phyloP scores from a whole-genome alignment of 164 flowering plant species.

The Cinnamomum chago region DNA sequence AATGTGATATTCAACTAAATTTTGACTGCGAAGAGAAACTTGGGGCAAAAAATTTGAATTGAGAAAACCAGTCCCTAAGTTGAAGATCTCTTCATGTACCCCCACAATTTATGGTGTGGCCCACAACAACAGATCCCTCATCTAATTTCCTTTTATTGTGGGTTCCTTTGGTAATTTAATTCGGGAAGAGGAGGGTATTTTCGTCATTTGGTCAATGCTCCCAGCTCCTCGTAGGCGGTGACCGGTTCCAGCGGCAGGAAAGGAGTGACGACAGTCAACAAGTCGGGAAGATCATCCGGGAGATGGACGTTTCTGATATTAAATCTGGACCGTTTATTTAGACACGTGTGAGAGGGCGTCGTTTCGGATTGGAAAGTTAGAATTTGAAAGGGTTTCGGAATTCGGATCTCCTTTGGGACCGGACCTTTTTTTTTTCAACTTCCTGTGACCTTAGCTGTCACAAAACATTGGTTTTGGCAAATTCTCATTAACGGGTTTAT shows the following conservation, averaged over 20 bases:
- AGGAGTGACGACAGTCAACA: conserved; percentile 17
- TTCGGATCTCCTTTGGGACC: conserved; percentile 22
- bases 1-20: too few species aligned
- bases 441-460: too few species aligned
- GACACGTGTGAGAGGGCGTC: not conserved
- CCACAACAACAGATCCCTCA: not conserved
- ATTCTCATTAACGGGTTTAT: too few species aligned
- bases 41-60: too few species aligned
- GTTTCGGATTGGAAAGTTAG: not conserved
- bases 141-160: not conserved
- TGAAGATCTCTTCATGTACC: too few species aligned
- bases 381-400: too few species aligned
- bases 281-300: not conserved
- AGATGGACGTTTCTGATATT: conserved; percentile 6
- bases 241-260: conserved; percentile 33
- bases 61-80: too few species aligned
- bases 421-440: too few species aligned
- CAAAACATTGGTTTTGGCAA: too few species aligned
- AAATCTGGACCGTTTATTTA: conserved; percentile 7
- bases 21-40: too few species aligned
- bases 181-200: conserved; percentile 9
- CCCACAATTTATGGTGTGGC: too few species aligned
- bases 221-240: not conserved
- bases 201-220: not conserved
- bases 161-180: not conserved